Evolutionary conservation across 192 early-diverging fungal genomes (phyloP).

Genomic region (Phycomyces nitens): DNA sequence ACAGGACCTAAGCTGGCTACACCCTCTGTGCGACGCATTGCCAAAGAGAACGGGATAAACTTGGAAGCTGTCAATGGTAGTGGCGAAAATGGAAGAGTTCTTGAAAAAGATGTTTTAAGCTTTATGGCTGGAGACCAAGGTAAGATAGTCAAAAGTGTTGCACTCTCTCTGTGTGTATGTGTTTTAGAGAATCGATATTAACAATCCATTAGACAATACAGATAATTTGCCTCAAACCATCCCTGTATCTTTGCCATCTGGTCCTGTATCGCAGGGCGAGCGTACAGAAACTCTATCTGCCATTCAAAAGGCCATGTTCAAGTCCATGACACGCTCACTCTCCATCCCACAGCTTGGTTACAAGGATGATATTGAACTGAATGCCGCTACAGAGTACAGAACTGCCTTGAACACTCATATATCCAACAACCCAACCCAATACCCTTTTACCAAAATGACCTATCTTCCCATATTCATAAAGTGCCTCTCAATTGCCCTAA

Average conservation of each 20-base stretch:
- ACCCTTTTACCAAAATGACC: constrained; percentile 71
- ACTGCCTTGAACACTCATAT: constrained; percentile 66
- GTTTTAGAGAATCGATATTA: neutral
- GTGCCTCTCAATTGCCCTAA: constrained; percentile 76
- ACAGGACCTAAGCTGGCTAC: constrained; percentile 57
- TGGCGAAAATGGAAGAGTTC: constrained; percentile 79
- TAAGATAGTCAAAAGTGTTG: neutral
- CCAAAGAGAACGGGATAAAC: constrained; percentile 76
- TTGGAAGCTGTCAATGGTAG: constrained; percentile 68
- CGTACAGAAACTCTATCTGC: constrained; percentile 62
- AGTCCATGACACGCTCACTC: constrained; percentile 92
- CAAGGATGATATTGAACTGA: constrained; percentile 84
- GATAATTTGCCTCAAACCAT: neutral
- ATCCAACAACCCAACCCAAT: constrained; percentile 38
- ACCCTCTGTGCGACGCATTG: constrained; percentile 87
- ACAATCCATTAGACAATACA: neutral
- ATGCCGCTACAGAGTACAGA: constrained; percentile 66
- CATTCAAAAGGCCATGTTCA: constrained; percentile 98
- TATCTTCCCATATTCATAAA: constrained; percentile 98
- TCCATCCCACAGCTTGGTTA: constrained; percentile 93
- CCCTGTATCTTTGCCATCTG: neutral
- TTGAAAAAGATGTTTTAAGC: constrained; percentile 85
- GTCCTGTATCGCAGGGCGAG: neutral
- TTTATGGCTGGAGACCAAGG: constrained; percentile 35
- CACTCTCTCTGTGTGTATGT: neutral